Evolutionary conservation across 1,139 yeast species (phyloP).

Genomic region (Diutina ranongensis): DNA sequence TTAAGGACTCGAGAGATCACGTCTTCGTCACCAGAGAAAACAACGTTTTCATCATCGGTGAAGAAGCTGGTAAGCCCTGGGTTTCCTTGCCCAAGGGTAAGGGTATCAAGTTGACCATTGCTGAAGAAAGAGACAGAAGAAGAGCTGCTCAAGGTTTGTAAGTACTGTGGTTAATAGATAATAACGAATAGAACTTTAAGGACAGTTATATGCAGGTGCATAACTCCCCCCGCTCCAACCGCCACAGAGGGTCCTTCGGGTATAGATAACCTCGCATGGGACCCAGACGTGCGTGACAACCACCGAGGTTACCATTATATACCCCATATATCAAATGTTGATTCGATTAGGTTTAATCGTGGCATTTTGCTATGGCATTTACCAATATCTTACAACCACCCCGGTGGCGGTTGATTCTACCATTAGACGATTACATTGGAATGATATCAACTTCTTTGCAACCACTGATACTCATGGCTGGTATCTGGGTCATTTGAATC

Average conservation of each 20-base stretch:
- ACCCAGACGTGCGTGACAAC: not conserved
- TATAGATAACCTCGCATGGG: not conserved
- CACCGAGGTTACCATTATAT: not conserved
- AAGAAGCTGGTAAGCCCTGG: constrained; percentile 91
- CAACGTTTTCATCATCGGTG: constrained; percentile 94
- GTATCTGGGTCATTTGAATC: constrained; percentile 80
- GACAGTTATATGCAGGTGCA: too few relatives aligned
- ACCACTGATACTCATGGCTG: constrained; percentile 97
- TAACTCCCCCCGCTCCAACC: too few relatives aligned
- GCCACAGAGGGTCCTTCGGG: too few relatives aligned
- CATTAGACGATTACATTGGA: not conserved
- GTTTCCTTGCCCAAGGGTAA: constrained; percentile 99
- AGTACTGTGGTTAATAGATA: constrained; percentile 9
- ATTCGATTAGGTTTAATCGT: not conserved
- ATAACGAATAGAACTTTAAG: not conserved
- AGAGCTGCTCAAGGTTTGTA: constrained; percentile 58
- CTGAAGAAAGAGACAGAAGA: constrained; percentile 99
- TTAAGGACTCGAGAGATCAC: constrained; percentile 96
- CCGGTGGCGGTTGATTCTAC: not conserved
- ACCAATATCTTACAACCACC: not conserved
- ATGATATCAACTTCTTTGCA: constrained; percentile 65
- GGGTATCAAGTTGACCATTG: constrained; percentile 95
- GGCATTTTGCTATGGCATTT: not conserved
- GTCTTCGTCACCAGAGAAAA: constrained; percentile 95
- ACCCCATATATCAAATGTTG: too few relatives aligned